Evolutionary conservation across 2,329 filamentous ascomycete species (phyloP).

Genomic region (Blastomyces gilchristii): DNA sequence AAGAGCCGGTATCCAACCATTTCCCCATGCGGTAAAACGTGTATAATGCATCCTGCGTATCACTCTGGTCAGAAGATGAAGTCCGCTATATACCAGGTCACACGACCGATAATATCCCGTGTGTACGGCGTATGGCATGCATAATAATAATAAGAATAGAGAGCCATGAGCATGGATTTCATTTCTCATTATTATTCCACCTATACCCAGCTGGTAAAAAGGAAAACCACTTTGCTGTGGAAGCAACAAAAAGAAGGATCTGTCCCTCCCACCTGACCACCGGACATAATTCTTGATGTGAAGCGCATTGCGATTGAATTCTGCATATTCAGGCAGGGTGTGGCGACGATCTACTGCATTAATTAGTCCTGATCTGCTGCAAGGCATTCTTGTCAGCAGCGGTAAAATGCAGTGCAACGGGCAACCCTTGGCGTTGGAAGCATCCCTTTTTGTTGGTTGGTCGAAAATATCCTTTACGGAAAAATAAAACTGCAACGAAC

Average conservation of each 20-base stretch:
- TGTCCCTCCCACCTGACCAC: background rate
- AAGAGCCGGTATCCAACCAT: background rate
- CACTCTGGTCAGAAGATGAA: no score
- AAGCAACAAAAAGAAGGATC: background rate
- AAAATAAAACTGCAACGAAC: background rate
- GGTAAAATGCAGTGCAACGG: background rate
- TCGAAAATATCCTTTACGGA: background rate
- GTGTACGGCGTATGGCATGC: no score
- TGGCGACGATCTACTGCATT: background rate
- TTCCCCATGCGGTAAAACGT: background rate
- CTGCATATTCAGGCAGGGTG: background rate
- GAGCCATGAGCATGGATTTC: background rate
- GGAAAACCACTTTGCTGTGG: background rate
- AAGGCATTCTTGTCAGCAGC: background rate
- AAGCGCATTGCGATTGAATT: background rate
- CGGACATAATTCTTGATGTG: background rate
- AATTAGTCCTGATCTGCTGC: background rate
- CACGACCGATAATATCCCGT: no score
- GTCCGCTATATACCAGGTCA: no score
- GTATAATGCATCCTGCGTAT: background rate
- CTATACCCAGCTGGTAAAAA: background rate
- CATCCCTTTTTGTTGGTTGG: background rate
- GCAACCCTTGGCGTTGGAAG: background rate
- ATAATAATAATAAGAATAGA: background rate
- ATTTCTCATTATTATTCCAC: background rate